phyloP scores from a whole-genome alignment of 2,329 filamentous ascomycete genomes.

The Ophiostoma triangulosporum region DNA sequence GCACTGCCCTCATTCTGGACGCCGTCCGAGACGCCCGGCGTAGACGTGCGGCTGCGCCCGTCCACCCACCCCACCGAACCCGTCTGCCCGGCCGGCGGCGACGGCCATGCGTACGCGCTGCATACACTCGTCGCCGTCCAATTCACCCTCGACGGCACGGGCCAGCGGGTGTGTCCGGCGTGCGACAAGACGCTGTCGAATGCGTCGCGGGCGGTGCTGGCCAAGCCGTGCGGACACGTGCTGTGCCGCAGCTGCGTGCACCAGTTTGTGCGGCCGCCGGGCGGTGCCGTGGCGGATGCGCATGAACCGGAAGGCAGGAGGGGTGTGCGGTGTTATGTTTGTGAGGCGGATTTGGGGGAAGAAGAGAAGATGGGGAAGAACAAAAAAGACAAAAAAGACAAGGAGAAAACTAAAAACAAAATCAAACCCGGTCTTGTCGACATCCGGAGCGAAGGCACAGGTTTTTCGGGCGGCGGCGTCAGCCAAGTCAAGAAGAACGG shows the following conservation, averaged over 20 bases:
- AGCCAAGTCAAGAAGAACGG: constrained; percentile 69
- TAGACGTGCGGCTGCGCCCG: background rate
- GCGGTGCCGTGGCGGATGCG: constrained; percentile 29
- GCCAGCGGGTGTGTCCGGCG: constrained; percentile 54
- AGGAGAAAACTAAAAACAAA: constrained; percentile 26
- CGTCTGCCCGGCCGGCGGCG: constrained; percentile 7
- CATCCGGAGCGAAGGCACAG: constrained; percentile 76
- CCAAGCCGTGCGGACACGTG: constrained; percentile 84
- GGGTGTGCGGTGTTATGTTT: constrained; percentile 67
- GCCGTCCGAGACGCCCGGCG: constrained; percentile 63
- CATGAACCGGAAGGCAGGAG: constrained; percentile 34
- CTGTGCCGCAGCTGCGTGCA: constrained; percentile 73
- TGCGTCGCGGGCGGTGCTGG: constrained; percentile 65
- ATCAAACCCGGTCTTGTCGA: constrained; percentile 61
- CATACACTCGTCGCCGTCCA: constrained; percentile 63
- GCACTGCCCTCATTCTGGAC: constrained; percentile 81
- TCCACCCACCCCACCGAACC: background rate
- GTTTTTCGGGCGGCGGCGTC: constrained; percentile 77
- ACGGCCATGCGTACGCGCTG: constrained; percentile 52
- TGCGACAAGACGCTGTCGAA: constrained; percentile 78
- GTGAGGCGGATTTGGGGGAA: constrained; percentile 60
- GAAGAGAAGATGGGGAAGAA: constrained; percentile 26
- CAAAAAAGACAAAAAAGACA: constrained; percentile 26
- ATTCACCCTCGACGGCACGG: constrained; percentile 40
- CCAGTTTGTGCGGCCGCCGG: constrained; percentile 59